A percentile compares a stretch with the other conserved stretches of the same genome.
These are phyloP conservation scores for Acer negundo DNA, from an alignment of 345 rosid species.

Conservation along the genomic window DNA sequence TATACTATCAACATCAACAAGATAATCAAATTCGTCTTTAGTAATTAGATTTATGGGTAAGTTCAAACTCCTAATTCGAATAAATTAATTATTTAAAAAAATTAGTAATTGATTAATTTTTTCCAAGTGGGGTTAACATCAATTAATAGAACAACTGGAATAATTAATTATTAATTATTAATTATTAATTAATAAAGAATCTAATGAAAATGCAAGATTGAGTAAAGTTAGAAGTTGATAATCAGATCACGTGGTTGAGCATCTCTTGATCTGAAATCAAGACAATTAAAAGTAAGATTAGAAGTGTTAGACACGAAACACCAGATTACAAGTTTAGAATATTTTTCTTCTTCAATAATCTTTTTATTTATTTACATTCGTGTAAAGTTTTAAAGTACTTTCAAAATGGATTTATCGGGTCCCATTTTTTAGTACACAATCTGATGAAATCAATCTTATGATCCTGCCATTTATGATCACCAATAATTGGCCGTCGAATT, in stretches of 20 bases:
- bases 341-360: neutral
- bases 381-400: neutral
- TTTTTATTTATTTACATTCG: neutral
- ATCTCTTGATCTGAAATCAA: slow-evolving; percentile 36
- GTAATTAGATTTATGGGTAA: too few relatives aligned
- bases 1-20: too few relatives aligned
- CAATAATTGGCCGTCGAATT: neutral
- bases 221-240: neutral
- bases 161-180: neutral
- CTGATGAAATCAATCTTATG: neutral
- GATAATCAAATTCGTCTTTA: too few relatives aligned
- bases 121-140: too few relatives aligned
- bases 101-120: too few relatives aligned
- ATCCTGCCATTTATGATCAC: neutral
- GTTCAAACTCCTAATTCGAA: too few relatives aligned
- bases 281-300: slow-evolving; percentile 4
- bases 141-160: too few relatives aligned
- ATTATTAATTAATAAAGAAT: neutral
- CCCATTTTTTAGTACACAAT: neutral
- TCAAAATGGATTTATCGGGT: neutral
- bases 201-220: neutral
- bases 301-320: neutral
- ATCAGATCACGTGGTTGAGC: slow-evolving; percentile 29
- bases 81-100: too few relatives aligned
- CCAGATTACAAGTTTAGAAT: slow-evolving; percentile 14